Conservation (phyloP, 129 eudicot genomes). For the Flaveria bidentis region DNA sequence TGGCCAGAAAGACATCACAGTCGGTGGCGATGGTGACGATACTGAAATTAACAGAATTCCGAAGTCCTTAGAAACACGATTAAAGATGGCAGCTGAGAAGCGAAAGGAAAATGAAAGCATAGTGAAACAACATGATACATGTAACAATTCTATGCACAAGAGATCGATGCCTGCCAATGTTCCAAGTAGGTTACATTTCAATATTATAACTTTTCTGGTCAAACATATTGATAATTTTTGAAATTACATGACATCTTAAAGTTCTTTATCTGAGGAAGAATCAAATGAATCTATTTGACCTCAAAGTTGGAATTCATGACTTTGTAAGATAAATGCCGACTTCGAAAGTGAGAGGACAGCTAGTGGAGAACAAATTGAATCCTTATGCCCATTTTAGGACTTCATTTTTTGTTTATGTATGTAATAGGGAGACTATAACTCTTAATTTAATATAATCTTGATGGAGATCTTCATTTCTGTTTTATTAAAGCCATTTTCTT, state of each 20-base stretch:
- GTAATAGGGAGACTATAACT: background rate
- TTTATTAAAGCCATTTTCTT: background rate
- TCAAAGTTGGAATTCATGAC: background rate
- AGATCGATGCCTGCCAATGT: background rate
- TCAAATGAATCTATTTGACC: background rate
- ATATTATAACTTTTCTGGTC: constrained; percentile 7
- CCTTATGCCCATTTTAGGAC: background rate
- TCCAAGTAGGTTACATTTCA: constrained; percentile 39
- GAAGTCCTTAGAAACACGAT: background rate
- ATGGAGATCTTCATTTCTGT: constrained; percentile 1
- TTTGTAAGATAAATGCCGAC: background rate
- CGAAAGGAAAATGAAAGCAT: constrained; percentile 5
- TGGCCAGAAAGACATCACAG: constrained; percentile 15
- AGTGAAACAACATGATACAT: background rate
- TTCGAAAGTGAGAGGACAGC: constrained; percentile 7
- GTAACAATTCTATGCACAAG: constrained; percentile 11
- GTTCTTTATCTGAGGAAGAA: constrained; percentile 3
- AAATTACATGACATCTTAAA: background rate
- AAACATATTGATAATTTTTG: background rate
- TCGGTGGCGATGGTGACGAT: constrained; percentile 14
- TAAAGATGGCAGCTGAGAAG: constrained; percentile 4
- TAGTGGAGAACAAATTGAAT: constrained; percentile 1
- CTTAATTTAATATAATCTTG: background rate
- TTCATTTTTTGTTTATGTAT: background rate
- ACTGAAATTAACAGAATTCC: background rate